Conservation (phyloP, 2,329 filamentous ascomycete genomes). For the Achaetomium macrosporum region DNA sequence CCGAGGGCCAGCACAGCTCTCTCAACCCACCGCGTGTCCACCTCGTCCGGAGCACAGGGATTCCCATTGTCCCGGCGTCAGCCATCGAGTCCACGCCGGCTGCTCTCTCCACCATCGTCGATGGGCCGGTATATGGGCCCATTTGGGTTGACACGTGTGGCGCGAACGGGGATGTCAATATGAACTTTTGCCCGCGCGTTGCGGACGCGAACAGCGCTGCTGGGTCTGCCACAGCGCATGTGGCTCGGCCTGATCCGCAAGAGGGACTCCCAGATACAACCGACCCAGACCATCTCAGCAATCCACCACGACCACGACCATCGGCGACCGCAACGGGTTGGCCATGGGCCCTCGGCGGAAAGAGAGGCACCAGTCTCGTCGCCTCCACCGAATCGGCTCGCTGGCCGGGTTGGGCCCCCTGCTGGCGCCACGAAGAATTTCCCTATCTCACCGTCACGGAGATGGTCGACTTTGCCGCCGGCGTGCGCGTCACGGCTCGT, state of each 20-base stretch:
- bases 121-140: constrained; percentile 38
- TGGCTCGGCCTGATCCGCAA: background rate
- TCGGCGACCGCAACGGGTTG: constrained; percentile 4
- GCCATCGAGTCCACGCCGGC: background rate
- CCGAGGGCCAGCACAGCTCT: constrained; percentile 40
- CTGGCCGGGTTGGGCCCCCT: constrained; percentile 35
- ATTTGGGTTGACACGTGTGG: constrained; percentile 44
- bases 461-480: constrained; percentile 39
- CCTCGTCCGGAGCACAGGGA: constrained; percentile 43
- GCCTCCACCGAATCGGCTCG: background rate
- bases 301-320: background rate
- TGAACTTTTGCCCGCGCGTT: constrained; percentile 40
- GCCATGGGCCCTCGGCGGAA: constrained; percentile 6
- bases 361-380: background rate
- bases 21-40: constrained; percentile 38
- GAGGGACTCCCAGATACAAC: background rate
- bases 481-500: constrained; percentile 40
- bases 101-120: constrained; percentile 11
- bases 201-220: background rate
- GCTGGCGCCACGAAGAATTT: constrained; percentile 51
- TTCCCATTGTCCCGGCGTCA: constrained; percentile 40
- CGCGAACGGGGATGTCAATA: constrained; percentile 35
- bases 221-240: background rate
- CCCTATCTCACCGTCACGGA: constrained; percentile 45
- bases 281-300: background rate